phyloP scores from a whole-genome alignment of 176 grass and related monocot species.

The Oryza meridionalis region DNA sequence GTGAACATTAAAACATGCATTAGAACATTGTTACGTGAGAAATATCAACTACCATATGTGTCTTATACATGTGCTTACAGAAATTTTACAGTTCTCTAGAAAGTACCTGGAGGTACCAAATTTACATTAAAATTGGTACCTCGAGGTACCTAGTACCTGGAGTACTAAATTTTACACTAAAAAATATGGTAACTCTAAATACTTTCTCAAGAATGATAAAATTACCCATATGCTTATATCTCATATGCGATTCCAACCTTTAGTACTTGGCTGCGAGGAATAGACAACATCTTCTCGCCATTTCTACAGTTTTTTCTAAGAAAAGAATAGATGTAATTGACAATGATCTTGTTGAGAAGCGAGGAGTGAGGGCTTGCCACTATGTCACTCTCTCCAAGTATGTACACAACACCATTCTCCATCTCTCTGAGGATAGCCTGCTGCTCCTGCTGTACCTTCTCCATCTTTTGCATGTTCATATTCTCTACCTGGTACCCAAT shows the following conservation, averaged over 20 bases:
- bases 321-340: constrained; percentile 49
- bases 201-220: too few relatives aligned
- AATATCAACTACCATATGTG: background rate
- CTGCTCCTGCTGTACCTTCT: constrained; percentile 40
- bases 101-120: too few relatives aligned
- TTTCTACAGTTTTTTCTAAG: constrained; percentile 47
- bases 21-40: background rate
- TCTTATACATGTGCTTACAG: background rate
- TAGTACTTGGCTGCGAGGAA: constrained; percentile 44
- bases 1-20: background rate
- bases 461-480: constrained; percentile 34
- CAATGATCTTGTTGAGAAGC: constrained; percentile 29
- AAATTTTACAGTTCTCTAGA: too few relatives aligned
- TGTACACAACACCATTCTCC: constrained; percentile 48
- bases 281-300: constrained; percentile 37
- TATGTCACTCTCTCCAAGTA: constrained; percentile 47
- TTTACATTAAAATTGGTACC: too few relatives aligned
- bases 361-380: constrained; percentile 42
- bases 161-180: too few relatives aligned
- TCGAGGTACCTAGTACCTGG: too few relatives aligned
- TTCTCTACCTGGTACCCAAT: constrained; percentile 18
- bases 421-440: constrained; percentile 36
- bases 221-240: constrained; percentile 1
- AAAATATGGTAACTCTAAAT: too few relatives aligned
- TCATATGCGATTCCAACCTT: constrained; percentile 59